Percentiles rank a stretch among this genome's conserved stretches.
phyloP scores from a whole-genome alignment of 2,329 filamentous ascomycete species.

The Trichoderma atroviride region DNA sequence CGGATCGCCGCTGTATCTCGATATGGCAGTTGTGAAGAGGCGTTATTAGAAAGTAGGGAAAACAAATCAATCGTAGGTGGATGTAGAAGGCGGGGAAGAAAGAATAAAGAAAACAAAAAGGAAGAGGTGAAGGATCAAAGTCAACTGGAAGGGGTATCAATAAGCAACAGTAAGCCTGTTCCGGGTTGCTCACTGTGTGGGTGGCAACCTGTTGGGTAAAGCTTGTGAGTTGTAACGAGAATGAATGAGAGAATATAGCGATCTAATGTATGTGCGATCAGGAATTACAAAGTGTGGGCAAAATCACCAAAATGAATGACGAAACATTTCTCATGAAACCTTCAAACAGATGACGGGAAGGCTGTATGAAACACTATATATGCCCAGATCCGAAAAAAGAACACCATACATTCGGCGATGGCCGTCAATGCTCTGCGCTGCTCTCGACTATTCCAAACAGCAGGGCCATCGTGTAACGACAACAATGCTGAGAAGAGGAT shows the following conservation, averaged over 20 bases:
- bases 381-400: conserved; percentile 5
- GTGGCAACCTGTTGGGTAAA: conserved; percentile 17
- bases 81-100: not conserved
- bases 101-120: not conserved
- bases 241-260: not conserved
- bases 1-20: not conserved
- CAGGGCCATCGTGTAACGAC: conserved; percentile 21
- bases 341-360: conserved; percentile 3
- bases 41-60: not conserved
- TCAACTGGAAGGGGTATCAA: not conserved
- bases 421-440: conserved; percentile 10
- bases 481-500: conserved; percentile 15
- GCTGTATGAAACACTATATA: conserved; percentile 17
- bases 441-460: conserved; percentile 7
- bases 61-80: not conserved
- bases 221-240: conserved; percentile 9
- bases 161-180: conserved; percentile 12
- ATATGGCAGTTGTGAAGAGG: not conserved
- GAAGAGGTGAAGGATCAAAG: not conserved
- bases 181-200: conserved; percentile 14
- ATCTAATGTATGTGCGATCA: not conserved
- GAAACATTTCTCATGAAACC: conserved; percentile 10
- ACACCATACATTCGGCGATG: conserved; percentile 13
- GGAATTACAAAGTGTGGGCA: not conserved
- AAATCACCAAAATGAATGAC: not conserved